Evolutionary conservation across 768 basidiomycete species (phyloP).

Genomic region (Tubosaeta brunneosetosa): DNA sequence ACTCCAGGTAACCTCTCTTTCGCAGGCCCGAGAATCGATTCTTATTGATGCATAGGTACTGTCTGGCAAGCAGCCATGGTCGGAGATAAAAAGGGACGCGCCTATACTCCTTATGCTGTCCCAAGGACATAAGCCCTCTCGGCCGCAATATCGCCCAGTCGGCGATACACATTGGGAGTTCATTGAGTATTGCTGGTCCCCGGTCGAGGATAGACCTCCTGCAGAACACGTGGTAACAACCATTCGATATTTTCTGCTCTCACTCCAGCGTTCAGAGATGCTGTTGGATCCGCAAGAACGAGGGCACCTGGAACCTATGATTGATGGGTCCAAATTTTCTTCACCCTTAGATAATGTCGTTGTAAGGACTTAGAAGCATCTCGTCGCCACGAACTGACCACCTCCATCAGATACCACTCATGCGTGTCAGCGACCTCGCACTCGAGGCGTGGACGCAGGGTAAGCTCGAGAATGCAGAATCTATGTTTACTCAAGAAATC

Average conservation of each 20-base stretch:
- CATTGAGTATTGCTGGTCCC: constrained; percentile 5
- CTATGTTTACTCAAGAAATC: constrained; percentile 4
- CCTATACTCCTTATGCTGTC: background rate
- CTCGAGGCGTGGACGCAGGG: constrained; percentile 2
- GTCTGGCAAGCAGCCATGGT: too few species aligned
- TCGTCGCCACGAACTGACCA: background rate
- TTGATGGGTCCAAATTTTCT: too few species aligned
- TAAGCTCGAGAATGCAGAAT: constrained; percentile 7
- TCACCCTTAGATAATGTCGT: too few species aligned
- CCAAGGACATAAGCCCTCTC: constrained; percentile 1
- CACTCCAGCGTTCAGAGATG: too few species aligned
- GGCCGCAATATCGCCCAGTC: constrained; percentile 3
- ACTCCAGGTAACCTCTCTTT: too few species aligned
- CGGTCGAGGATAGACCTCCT: constrained; percentile 1
- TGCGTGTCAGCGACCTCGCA: background rate
- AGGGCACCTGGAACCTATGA: constrained; percentile 22
- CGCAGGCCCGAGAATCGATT: too few species aligned
- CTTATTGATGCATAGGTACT: too few species aligned
- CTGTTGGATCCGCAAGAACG: too few species aligned
- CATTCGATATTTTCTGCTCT: too few species aligned
- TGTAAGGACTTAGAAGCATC: background rate
- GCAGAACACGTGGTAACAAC: background rate
- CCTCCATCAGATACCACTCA: constrained; percentile 1
- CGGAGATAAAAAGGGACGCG: too few species aligned
- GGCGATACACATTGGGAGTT: constrained; percentile 4